Conservation (phyloP, 2,329 filamentous ascomycete species). For the Clarireedia paspali region DNA sequence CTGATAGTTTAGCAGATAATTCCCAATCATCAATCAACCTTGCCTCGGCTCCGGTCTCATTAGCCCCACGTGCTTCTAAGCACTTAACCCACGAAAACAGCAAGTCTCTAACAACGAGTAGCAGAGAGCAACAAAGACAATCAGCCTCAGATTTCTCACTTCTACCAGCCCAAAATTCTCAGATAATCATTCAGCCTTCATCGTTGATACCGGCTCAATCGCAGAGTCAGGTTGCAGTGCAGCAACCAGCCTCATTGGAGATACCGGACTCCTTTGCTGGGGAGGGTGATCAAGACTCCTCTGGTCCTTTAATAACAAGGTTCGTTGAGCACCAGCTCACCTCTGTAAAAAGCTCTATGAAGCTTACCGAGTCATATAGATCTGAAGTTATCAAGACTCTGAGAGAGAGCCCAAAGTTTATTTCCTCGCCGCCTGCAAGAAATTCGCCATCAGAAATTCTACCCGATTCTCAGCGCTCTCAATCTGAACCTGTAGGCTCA, state of each 20-base stretch:
- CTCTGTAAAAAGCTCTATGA: neutral
- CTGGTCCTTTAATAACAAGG: neutral
- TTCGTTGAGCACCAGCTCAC: neutral
- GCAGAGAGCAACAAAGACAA: neutral
- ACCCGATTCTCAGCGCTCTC: conserved; percentile 1
- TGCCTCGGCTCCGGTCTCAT: neutral
- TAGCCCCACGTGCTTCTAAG: conserved; percentile 4
- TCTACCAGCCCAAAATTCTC: neutral
- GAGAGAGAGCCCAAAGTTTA: neutral
- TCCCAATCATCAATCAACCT: neutral
- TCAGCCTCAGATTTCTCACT: neutral
- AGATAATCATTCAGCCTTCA: neutral
- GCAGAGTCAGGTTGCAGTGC: neutral
- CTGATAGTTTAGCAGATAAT: neutral
- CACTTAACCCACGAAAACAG: neutral
- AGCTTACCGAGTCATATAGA: conserved; percentile 1
- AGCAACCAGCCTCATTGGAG: neutral
- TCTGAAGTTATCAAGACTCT: neutral
- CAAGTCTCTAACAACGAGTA: neutral
- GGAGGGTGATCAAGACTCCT: neutral
- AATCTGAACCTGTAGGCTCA: conserved; percentile 2
- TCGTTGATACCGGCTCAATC: neutral
- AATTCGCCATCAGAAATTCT: neutral
- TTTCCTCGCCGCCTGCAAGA: neutral
- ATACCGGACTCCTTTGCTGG: conserved; percentile 2